Conservation (phyloP, 495 filamentous ascomycete species). For the Hypoxylon crocopeplum region DNA sequence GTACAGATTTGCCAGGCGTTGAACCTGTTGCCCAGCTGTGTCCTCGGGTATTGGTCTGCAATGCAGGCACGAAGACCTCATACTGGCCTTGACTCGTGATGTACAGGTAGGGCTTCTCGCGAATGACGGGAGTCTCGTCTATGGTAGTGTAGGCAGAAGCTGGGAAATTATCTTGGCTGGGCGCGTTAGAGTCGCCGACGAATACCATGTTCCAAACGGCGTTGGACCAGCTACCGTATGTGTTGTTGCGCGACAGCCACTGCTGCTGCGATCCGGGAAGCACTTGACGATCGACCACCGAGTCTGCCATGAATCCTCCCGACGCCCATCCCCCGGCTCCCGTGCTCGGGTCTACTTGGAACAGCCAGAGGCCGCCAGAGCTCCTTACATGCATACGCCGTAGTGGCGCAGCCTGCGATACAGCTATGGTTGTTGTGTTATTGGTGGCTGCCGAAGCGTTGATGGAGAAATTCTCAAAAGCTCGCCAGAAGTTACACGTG, state of each 20-base stretch:
- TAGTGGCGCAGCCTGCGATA: conserved; percentile 41
- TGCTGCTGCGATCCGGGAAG: conserved; percentile 45
- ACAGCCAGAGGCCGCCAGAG: conserved; percentile 40
- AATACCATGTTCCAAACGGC: conserved; percentile 47
- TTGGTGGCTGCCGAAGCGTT: conserved; percentile 42
- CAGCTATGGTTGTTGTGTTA: conserved; percentile 43
- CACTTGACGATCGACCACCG: conserved; percentile 35
- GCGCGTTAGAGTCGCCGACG: conserved; percentile 34
- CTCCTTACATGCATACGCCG: conserved; percentile 40
- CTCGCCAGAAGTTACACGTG: conserved; percentile 43
- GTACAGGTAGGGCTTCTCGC: conserved; percentile 42
- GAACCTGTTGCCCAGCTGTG: conserved; percentile 34
- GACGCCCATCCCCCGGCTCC: conserved; percentile 44
- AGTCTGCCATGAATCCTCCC: conserved; percentile 43
- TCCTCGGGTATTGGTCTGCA: conserved; percentile 34
- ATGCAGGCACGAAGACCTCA: conserved; percentile 36
- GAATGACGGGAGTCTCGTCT: conserved; percentile 34
- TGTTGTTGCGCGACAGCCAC: conserved; percentile 44
- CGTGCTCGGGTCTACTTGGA: conserved; percentile 42
- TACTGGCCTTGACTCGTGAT: conserved; percentile 29
- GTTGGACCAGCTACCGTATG: conserved; percentile 43
- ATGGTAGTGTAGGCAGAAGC: conserved; percentile 38
- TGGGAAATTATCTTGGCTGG: conserved; percentile 35
- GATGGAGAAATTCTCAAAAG: conserved; percentile 44
- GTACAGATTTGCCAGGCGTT: conserved; percentile 36